These are phyloP conservation scores for Haplosporangium sp. DNA, from an alignment of 371 early-diverging fungal genomes.

Conservation along the genomic window DNA sequence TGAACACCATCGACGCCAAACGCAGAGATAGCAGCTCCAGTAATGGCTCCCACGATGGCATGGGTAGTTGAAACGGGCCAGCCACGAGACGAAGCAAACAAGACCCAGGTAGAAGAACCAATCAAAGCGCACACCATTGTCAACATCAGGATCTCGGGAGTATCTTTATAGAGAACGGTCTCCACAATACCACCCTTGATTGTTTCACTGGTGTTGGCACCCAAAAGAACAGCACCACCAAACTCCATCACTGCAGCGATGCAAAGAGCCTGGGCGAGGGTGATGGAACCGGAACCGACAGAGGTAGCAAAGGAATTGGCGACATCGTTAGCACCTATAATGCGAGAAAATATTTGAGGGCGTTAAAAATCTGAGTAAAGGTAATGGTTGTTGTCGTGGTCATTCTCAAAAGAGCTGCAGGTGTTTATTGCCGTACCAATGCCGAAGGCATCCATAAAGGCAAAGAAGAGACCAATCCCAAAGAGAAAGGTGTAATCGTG, in stretches of 20 bases:
- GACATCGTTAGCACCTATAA: slow-evolving; percentile 82
- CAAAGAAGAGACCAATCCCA: slow-evolving; percentile 73
- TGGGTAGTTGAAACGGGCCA: slow-evolving; percentile 72
- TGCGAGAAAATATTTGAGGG: background rate
- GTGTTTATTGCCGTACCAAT: slow-evolving; percentile 62
- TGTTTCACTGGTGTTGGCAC: slow-evolving; percentile 80
- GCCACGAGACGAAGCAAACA: slow-evolving; percentile 71
- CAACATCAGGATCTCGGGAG: slow-evolving; percentile 83
- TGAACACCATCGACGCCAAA: slow-evolving; percentile 72
- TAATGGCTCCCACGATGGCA: slow-evolving; percentile 85
- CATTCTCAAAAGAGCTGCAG: background rate
- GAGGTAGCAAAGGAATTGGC: slow-evolving; percentile 92
- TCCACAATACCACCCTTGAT: slow-evolving; percentile 80
- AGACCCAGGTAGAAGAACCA: slow-evolving; percentile 82
- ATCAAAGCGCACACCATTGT: slow-evolving; percentile 86
- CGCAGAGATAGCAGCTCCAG: slow-evolving; percentile 81
- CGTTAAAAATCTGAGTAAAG: background rate
- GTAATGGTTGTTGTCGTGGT: background rate
- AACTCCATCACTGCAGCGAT: slow-evolving; percentile 73
- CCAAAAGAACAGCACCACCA: slow-evolving; percentile 84
- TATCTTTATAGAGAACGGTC: slow-evolving; percentile 58
- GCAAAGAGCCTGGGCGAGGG: slow-evolving; percentile 75
- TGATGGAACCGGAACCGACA: slow-evolving; percentile 84
- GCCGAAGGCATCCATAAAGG: slow-evolving; percentile 76
- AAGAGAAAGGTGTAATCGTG: slow-evolving; percentile 83